Evolutionary conservation across 2,329 filamentous ascomycete species (phyloP), one percentile per base, ranked within the genome.

Genomic region (Pochonia chlamydosporia): DNA sequence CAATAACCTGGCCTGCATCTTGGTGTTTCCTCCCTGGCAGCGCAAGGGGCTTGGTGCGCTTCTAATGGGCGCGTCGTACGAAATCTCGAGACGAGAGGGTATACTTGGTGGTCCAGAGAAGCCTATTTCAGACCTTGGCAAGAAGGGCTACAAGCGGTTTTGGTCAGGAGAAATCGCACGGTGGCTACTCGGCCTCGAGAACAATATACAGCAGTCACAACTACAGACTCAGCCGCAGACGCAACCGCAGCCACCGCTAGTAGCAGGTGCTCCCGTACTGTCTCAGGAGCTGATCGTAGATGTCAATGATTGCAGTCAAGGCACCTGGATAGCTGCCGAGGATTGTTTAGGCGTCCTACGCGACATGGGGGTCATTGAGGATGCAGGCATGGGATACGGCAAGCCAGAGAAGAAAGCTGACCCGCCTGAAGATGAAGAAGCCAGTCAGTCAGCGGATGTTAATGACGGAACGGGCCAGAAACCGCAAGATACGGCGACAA

Each of bases 1-100:
- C 60, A 97, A 99, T 67, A 99, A 97, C 56, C 77, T 99, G 5
- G 93, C 93, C 1, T 99, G 93, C 63, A 99, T 99, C 56, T 75
- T 97, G 6, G 80, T 97, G 14, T 97, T 97, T 60, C 93, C 93
- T 1, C 93, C 93, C 0, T 97, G 92, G 82, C 92, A 97, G 67
- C 84, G 87, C 53, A 90, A 89, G 54, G 90, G 92, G 1, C 77
- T 97, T 0, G 93, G 93, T 0, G 83, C 89, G 44, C 71, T 97
- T 43, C 75, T 99, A 26, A 97, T 99, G 82, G 90, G 89, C 5
- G 82, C 93, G 3, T 95, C 88, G 31, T 99, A 99, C 66, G 91
- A 93, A 64, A 85, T 99, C 40, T 92, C 90, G 18, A 81, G 84
- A 41, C 80, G 87, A 47, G 91, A 97, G 61, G 83, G 84, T 6